phyloP scores from a whole-genome alignment of 2,329 filamentous ascomycete genomes.

The Neoscytalidium dimidiatum region DNA sequence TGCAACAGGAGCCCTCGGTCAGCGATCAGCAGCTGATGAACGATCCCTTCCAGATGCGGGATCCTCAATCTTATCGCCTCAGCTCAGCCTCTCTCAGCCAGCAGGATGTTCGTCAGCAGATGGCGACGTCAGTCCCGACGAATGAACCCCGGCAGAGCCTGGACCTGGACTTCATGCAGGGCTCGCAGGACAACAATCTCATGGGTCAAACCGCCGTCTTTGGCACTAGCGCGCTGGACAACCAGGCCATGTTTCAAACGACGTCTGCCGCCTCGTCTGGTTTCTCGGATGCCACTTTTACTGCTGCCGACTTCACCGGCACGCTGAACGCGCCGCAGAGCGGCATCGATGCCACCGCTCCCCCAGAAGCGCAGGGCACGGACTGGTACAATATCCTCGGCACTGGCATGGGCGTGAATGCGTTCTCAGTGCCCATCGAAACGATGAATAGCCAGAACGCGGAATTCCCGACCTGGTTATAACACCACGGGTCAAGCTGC shows the following conservation, averaged over 20 bases:
- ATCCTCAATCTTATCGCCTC: conserved; percentile 34
- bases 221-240: conserved; percentile 12
- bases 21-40: conserved; percentile 40
- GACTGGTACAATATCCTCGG: conserved; percentile 24
- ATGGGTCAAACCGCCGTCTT: conserved; percentile 7
- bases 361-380: conserved; percentile 29
- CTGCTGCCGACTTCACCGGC: conserved; percentile 5
- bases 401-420: conserved; percentile 14
- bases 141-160: conserved; percentile 28
- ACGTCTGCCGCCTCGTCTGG: conserved; percentile 7
- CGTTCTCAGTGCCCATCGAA: conserved; percentile 10
- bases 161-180: conserved; percentile 34
- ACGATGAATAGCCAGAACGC: conserved; percentile 26
- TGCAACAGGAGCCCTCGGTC: conserved; percentile 30
- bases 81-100: conserved; percentile 26
- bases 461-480: conserved; percentile 31
- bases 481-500: conserved; percentile 25
- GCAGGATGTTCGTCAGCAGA: conserved; percentile 27
- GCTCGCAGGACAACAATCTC: conserved; percentile 5
- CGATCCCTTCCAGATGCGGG: conserved; percentile 24
- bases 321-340: not conserved
- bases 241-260: conserved; percentile 21
- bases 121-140: conserved; percentile 29
- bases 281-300: not conserved
- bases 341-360: conserved; percentile 7